Base-by-base conservation (phyloP, 805 yeast species). In the Blastobotrys terrestris region DNA sequence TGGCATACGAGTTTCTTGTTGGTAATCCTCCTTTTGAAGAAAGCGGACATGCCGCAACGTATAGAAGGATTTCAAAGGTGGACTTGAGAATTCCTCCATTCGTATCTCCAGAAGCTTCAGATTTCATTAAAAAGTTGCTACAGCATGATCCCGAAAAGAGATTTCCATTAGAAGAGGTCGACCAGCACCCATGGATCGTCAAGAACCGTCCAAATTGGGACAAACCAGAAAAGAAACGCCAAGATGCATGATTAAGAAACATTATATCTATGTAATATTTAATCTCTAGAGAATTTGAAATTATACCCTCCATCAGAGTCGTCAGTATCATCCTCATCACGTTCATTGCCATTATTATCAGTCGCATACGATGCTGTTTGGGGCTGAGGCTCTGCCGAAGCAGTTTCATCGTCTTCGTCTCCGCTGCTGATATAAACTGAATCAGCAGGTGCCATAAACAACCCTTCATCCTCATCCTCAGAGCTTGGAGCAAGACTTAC, bases 11-110 rank as follows among this genome's bases (percentile, higher is more conserved):
- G 67, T 77, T 94, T 49, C 69, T 92, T 1, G 90, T 85, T 2
- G 98, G 97, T 0, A 75, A 77, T 46, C 97, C 99, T 0, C 98
- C 98, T 0, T 92, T 92, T 66, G 97, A 90, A 65, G 96, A 87
- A 59, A 82, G 85, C 55, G 83, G 85, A 50, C 85, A 83, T 55
- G 56, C 63, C 22, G 78, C 83, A 15, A 94, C 98, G 0, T 88
- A 87, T 65, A 81, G 80, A 62, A 74, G 94, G 56, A 94, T 94
- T 41, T 83, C 85, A 6, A 79, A 77, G 55, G 89, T 87, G 2
- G 96, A 87, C 63, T 72, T 89, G 56, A 72, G 74, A 44, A 80
- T 90, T 46, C 98, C 98, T 0, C 67, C 76, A 1, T 83, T 70
- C 60, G 78, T 94, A 0, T 80, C 86, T 46, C 63, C 73, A 0